Base-by-base conservation (phyloP, 208 protist genomes). In the Borovskyia barvae region DNA sequence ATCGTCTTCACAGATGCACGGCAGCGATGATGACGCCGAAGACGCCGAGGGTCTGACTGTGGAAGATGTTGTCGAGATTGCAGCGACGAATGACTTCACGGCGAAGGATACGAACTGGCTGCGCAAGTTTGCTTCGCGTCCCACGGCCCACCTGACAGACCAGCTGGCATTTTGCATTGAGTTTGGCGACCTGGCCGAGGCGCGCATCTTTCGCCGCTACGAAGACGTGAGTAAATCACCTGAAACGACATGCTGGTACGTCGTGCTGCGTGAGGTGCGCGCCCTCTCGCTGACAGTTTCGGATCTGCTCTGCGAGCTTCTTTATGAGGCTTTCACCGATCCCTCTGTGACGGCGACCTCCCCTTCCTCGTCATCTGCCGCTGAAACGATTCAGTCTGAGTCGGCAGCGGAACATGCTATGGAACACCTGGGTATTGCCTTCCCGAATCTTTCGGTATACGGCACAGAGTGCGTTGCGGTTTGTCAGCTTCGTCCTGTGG, bases 161-260 rank as follows among this genome's bases (percentile, higher is more conserved):
- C 57, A 79, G 63, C 56, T 89, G 49, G 71, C 82, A 20, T 93
- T 93, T 64, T 93, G 86, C 61, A 88, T 90, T 32, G 78, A 90
- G 53, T 89, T 85, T 26, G 32, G 37, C 25, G 86, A 93, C 63
- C 59, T 90, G 11, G 46, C 57, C 12, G 64, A 78, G 19, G 70
- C 85, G 66, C 74, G 50, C 19, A 66, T 87, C 40, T 92, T 92
- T 49, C 29, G 33, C 5, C 64, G 57, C 32, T 53, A 78, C 42
- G 53, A 52, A 19, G 35, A 19, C 5, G 37, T 3, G 7, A 20
- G 42, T 15, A 7, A 24, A 8, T 3, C 25, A 30, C n/a, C 29
- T 7, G 46, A 58, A 17, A 11, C 40, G 20, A 24, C 12, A 1
- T 49, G 65, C 35, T 66, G 57, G 57, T 82, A 82, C 32, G 70